A percentile compares a stretch with the other conserved stretches of the same genome.
phyloP scores from a whole-genome alignment of 805 yeast genomes.

The Ogataea paraovalis region DNA sequence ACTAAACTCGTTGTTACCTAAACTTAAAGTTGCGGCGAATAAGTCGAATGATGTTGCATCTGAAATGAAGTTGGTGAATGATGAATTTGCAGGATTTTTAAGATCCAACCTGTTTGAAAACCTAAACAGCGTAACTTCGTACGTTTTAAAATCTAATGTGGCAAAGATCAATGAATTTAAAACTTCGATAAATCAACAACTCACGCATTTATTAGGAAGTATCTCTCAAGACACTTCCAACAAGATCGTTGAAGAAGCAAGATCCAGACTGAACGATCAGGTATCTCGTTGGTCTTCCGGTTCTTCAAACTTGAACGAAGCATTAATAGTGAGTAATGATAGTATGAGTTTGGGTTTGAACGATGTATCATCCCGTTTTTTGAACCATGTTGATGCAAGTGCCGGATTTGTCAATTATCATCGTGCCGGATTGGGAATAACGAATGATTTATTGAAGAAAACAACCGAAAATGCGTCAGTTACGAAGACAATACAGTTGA shows the following conservation, averaged over 20 bases:
- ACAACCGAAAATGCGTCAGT: neutral
- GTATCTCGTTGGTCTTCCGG: constrained; percentile 6
- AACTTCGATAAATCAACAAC: constrained; percentile 3
- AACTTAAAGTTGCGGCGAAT: neutral
- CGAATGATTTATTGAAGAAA: neutral
- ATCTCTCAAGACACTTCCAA: constrained; percentile 10
- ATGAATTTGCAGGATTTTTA: constrained; percentile 8
- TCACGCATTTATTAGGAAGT: constrained; percentile 6
- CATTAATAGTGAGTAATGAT: neutral
- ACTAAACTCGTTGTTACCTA: constrained; percentile 1
- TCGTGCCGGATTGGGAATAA: constrained; percentile 8
- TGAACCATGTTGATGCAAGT: constrained; percentile 12
- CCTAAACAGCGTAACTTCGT: neutral
- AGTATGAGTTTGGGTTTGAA: neutral
- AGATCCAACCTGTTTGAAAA: constrained; percentile 4
- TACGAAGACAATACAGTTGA: neutral
- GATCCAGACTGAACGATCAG: constrained; percentile 5
- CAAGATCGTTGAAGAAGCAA: constrained; percentile 6
- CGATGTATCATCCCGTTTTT: constrained; percentile 3
- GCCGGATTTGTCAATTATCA: constrained; percentile 15
- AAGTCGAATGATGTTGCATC: neutral
- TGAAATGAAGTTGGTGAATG: constrained; percentile 4
- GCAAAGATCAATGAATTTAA: constrained; percentile 8
- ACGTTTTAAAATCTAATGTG: constrained; percentile 3
- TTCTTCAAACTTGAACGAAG: neutral